Evolutionary conservation across 208 protist genomes (phyloP).

Genomic region (Zelonia costaricensis): DNA sequence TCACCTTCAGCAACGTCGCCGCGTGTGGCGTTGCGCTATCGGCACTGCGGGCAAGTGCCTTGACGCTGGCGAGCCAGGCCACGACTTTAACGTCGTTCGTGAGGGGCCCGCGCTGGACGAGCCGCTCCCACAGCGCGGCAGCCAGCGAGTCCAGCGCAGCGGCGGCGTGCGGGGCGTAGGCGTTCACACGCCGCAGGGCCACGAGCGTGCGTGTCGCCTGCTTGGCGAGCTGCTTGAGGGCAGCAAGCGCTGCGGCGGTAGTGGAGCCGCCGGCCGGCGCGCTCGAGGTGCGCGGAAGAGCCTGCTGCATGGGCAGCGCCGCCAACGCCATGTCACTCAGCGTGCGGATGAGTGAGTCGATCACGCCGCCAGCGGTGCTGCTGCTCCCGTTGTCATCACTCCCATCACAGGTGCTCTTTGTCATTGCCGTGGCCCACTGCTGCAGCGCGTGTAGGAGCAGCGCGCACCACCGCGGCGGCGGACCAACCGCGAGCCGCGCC

Average conservation of each 20-base stretch:
- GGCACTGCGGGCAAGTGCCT: slow-evolving; percentile 1
- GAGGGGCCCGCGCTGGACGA: slow-evolving; percentile 6
- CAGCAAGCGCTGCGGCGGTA: not conserved
- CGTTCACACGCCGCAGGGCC: slow-evolving; percentile 12
- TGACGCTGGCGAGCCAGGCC: slow-evolving; percentile 29
- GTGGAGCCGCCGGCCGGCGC: not conserved
- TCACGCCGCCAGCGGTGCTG: too few species aligned
- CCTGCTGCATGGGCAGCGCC: slow-evolving; percentile 27
- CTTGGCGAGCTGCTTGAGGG: slow-evolving; percentile 30
- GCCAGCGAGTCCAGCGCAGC: slow-evolving; percentile 9
- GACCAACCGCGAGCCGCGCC: slow-evolving; percentile 3
- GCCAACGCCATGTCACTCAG: slow-evolving; percentile 30
- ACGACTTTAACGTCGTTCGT: slow-evolving; percentile 28
- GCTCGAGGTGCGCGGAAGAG: not conserved
- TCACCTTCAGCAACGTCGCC: not conserved
- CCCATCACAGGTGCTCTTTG: too few species aligned
- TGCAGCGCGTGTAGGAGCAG: slow-evolving; percentile 41
- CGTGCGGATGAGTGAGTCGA: slow-evolving; percentile 11
- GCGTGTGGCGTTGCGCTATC: not conserved
- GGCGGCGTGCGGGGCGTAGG: not conserved
- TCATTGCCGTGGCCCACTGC: slow-evolving; percentile 10
- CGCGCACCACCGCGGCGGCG: slow-evolving; percentile 25
- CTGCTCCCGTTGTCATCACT: too few species aligned
- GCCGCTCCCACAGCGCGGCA: slow-evolving; percentile 2
- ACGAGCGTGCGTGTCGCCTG: slow-evolving; percentile 23